Evolutionary conservation across 805 yeast genomes (phyloP), one percentile per base, ranked within the genome.

Genomic region (Candida patagonica): DNA sequence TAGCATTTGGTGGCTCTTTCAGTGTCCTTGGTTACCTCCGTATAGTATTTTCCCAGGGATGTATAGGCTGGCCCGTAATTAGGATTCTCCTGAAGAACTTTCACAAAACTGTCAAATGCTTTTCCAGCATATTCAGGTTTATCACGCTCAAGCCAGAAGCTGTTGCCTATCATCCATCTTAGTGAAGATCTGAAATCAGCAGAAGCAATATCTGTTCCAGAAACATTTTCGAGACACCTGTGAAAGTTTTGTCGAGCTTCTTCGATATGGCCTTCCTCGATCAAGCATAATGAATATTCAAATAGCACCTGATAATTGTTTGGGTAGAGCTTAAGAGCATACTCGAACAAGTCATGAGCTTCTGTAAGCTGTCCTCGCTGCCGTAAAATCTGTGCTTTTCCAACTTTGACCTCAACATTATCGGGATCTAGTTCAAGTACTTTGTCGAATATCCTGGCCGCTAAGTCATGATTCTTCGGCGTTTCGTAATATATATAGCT

Each of bases 401-500:
- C 97, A 29, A 88, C 70, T 41, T 73, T 67, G 0, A 95, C 95
- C 35, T 68, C 69, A 4, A 70, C 60, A 49, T 78, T 74, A 4
- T 57, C 51, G 4, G 71, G 68, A 23, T 63, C 62, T 16, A 63
- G 63, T 0, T 57, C 47, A 20, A 85, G 63, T 2, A 87, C 74
- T 19, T 66, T 62, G 26, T 81, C 80, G 57, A 80, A 92, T 12
- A 87, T 58, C 36, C 74, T 74, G 22, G 80, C 54, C 0, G 98
- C 97, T 20, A 78, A 67, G 2, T 73, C 67, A 53, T 75, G 85
- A 59, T 89, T 83, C 58, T 86, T 86, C 8, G 97, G 98, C 0
- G 96, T 82, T 56, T 89, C 95, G 53, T 78, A 73, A 54, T 84
- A 80, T 0, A 94, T 83, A 54, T 87, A 84, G 1, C 81, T 70